phyloP scores from a whole-genome alignment of 1,139 yeast species.

The Yamadazyma diospyri region DNA sequence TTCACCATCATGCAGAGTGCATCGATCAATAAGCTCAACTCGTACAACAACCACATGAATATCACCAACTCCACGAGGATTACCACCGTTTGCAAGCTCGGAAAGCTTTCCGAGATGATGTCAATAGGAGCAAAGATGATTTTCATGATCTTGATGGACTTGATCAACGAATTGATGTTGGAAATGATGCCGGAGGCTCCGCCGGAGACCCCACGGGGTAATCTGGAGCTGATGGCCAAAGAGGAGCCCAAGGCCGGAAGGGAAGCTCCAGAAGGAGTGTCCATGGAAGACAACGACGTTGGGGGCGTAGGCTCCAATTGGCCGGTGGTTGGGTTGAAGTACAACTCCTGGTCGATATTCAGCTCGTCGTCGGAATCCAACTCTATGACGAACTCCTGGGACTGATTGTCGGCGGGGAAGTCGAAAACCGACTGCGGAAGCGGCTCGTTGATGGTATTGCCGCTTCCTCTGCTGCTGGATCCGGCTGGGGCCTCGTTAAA shows the following conservation, averaged over 20 bases:
- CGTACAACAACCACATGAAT: conserved; percentile 43
- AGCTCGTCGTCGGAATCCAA: conserved; percentile 24
- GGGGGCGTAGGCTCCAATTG: conserved; percentile 35
- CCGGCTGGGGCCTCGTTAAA: conserved; percentile 10
- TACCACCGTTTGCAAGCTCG: conserved; percentile 38
- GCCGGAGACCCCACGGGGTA: conserved; percentile 5
- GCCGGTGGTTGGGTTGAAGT: conserved; percentile 31
- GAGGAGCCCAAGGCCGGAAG: not conserved
- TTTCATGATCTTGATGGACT: conserved; percentile 35
- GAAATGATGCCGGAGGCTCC: conserved; percentile 22
- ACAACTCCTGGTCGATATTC: conserved; percentile 26
- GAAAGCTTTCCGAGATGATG: conserved; percentile 36
- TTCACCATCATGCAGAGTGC: conserved; percentile 47
- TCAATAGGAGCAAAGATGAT: conserved; percentile 44
- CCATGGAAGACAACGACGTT: conserved; percentile 25
- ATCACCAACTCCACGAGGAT: conserved; percentile 36
- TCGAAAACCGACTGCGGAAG: conserved; percentile 15
- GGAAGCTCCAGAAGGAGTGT: conserved; percentile 5
- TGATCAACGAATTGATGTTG: conserved; percentile 33
- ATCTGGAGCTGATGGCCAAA: too few relatives aligned
- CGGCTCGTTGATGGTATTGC: conserved; percentile 10
- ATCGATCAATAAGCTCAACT: conserved; percentile 40
- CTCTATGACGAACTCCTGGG: conserved; percentile 31
- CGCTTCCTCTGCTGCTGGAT: conserved; percentile 1
- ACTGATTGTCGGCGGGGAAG: conserved; percentile 11